Evolutionary conservation across 2,329 filamentous ascomycete species (phyloP).

Genomic region (Xylariaceae sp.): DNA sequence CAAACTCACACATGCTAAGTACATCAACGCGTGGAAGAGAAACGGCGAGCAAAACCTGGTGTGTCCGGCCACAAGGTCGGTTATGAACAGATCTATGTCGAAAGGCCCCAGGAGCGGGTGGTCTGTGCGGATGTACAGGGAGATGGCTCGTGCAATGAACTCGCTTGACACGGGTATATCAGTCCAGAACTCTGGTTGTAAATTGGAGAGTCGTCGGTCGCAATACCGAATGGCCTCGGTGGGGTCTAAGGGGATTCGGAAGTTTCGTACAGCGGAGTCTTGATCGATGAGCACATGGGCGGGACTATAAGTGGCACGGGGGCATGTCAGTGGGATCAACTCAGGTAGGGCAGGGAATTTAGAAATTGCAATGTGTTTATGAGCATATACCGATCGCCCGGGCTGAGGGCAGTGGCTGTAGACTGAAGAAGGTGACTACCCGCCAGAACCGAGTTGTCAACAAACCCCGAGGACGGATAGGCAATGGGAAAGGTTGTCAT

Average conservation of each 20-base stretch:
- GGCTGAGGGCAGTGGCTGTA: too few species aligned
- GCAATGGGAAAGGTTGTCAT: too few species aligned
- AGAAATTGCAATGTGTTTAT: too few species aligned
- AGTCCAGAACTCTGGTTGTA: conserved; percentile 35
- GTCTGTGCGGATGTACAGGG: conserved; percentile 35
- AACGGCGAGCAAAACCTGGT: conserved; percentile 30
- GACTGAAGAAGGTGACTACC: too few species aligned
- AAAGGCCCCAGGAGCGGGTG: conserved; percentile 35
- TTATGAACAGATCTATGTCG: conserved; percentile 31
- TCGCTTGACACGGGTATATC: conserved; percentile 28
- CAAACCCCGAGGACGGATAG: too few species aligned
- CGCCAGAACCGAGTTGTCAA: too few species aligned
- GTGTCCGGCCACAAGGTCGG: conserved; percentile 25
- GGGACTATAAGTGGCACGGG: too few species aligned
- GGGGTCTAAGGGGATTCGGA: too few species aligned
- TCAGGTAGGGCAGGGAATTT: too few species aligned
- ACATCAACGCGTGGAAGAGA: conserved; percentile 33
- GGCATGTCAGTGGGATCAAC: too few species aligned
- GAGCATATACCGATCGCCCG: too few species aligned
- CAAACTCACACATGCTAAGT: conserved; percentile 31
- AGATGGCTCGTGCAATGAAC: conserved; percentile 32
- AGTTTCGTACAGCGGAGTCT: not conserved
- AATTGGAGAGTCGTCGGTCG: conserved; percentile 27
- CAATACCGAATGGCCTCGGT: conserved; percentile 17
- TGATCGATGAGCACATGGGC: too few species aligned